A percentile compares a stretch with the other conserved stretches of the same genome.
Evolutionary conservation across 139 green algal genomes (phyloP).

Genomic region (Volvox africanus): DNA sequence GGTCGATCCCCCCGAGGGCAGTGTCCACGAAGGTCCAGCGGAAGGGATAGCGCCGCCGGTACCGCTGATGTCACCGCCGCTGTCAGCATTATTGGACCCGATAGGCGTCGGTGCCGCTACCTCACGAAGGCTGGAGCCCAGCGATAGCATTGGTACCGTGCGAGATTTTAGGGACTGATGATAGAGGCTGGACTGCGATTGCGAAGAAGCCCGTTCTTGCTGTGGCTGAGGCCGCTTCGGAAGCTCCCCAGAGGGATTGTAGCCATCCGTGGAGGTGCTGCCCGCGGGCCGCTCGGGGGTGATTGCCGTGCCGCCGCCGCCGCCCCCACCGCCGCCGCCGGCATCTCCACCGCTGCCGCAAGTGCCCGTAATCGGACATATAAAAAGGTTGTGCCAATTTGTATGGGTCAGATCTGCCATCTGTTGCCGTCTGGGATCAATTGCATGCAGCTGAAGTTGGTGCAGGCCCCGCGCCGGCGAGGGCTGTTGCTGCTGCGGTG

Average conservation of each 20-base stretch:
- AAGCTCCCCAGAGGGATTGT: too few relatives aligned
- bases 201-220: too few relatives aligned
- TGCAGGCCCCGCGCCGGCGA: background rate
- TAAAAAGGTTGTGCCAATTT: background rate
- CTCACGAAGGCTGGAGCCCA: background rate
- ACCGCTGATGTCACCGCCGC: background rate
- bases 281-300: background rate
- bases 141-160: background rate
- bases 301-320: background rate
- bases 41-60: background rate
- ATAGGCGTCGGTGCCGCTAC: background rate
- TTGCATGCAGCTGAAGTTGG: background rate
- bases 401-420: background rate
- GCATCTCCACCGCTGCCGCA: background rate
- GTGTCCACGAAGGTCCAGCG: background rate
- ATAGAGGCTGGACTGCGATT: too few relatives aligned
- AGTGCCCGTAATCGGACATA: background rate
- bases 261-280: background rate
- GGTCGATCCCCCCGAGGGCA: background rate
- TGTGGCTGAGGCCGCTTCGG: too few relatives aligned
- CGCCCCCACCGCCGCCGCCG: too few relatives aligned
- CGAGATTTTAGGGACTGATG: background rate
- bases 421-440: background rate
- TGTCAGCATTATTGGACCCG: background rate
- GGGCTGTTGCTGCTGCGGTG: background rate